These are phyloP conservation scores for Rhizophagus sp. DNA, from an alignment of 192 early-diverging fungal genomes.

Conservation along the genomic window DNA sequence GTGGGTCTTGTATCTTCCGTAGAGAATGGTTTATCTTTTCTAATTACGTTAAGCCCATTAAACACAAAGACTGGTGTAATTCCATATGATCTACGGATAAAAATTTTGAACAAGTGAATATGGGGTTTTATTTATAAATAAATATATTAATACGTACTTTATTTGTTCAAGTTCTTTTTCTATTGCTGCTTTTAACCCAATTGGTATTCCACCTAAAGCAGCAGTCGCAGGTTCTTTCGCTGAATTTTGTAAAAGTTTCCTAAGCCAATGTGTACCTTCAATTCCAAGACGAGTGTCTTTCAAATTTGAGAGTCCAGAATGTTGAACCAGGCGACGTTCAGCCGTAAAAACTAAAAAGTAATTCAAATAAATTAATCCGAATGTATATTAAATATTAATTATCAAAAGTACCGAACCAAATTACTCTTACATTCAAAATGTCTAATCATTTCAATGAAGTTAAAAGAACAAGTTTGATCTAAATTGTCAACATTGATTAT, in stretches of 20 bases:
- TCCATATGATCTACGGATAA: constrained; percentile 45
- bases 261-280: constrained; percentile 80
- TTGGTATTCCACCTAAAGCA: constrained; percentile 70
- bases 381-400: too few relatives aligned
- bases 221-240: constrained; percentile 59
- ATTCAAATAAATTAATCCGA: not conserved
- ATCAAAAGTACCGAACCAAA: not conserved
- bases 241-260: constrained; percentile 53
- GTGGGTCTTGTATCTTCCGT: constrained; percentile 63
- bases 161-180: constrained; percentile 66
- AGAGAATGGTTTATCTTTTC: constrained; percentile 69
- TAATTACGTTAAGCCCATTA: constrained; percentile 65
- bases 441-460: constrained; percentile 19
- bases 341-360: constrained; percentile 42
- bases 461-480: not conserved
- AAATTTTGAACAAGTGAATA: not conserved
- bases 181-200: constrained; percentile 56
- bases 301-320: constrained; percentile 56
- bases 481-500: not conserved
- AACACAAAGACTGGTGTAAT: constrained; percentile 83
- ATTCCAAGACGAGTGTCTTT: constrained; percentile 73
- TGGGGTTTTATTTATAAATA: not conserved
- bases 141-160: constrained; percentile 44
- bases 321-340: constrained; percentile 63
- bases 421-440: constrained; percentile 25